Evolutionary conservation across 208 protist species (phyloP).

Genomic region (Willaertia magna): DNA sequence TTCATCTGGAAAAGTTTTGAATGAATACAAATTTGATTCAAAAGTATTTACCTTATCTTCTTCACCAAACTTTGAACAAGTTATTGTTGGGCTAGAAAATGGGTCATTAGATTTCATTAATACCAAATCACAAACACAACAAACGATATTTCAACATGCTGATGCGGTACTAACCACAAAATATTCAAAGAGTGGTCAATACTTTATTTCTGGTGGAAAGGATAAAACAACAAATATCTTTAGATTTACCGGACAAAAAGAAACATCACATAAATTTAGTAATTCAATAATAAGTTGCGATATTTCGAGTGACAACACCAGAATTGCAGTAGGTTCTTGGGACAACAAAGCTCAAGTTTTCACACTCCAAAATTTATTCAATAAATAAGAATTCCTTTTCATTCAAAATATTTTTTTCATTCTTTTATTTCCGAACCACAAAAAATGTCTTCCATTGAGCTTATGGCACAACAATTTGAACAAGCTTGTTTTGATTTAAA

Average conservation of each 20-base stretch:
- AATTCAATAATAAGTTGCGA: not conserved
- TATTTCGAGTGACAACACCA: not conserved
- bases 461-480: not conserved
- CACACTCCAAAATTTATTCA: too few species aligned
- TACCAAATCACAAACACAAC: not conserved
- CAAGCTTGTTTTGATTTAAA: not conserved
- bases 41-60: not conserved
- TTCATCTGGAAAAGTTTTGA: not conserved
- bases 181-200: not conserved
- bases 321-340: not conserved
- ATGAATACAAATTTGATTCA: not conserved
- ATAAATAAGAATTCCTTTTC: not conserved
- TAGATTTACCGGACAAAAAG: not conserved
- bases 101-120: not conserved
- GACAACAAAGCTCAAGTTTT: too few species aligned
- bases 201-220: not conserved
- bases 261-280: not conserved
- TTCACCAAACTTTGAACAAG: not conserved
- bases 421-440: not conserved
- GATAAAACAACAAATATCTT: not conserved
- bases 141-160: not conserved
- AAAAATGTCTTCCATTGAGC: not conserved
- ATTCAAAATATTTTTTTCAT: not conserved
- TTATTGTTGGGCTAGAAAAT: not conserved
- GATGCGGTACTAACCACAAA: not conserved